Conservation (phyloP, 2,329 filamentous ascomycete genomes). For the Calonectria honghensis region DNA sequence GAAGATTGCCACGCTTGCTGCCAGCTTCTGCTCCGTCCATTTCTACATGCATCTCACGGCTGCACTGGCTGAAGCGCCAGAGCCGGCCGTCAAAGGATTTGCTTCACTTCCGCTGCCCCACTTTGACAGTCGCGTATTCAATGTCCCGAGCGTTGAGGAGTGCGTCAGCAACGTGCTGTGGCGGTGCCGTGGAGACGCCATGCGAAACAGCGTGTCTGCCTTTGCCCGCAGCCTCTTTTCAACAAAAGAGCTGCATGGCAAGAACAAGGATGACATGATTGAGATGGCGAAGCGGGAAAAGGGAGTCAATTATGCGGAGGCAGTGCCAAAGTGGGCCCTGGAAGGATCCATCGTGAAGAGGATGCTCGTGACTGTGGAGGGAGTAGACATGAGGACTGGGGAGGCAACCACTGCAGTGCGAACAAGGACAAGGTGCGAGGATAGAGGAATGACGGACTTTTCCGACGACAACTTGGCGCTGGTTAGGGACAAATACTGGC, state of each 20-base stretch:
- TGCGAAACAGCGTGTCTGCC: slow-evolving; percentile 43
- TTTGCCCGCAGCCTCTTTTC: slow-evolving; percentile 45
- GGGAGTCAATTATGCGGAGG: slow-evolving; percentile 36
- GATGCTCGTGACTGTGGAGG: slow-evolving; percentile 30
- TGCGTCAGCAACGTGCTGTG: slow-evolving; percentile 43
- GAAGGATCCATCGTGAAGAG: slow-evolving; percentile 45
- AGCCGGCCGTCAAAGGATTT: slow-evolving; percentile 36
- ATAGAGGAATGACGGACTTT: slow-evolving; percentile 42
- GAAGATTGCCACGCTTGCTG: slow-evolving; percentile 43
- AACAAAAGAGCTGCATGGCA: slow-evolving; percentile 38
- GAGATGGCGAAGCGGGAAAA: slow-evolving; percentile 40
- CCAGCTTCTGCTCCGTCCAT: slow-evolving; percentile 43
- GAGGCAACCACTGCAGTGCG: slow-evolving; percentile 33
- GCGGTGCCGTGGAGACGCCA: slow-evolving; percentile 43
- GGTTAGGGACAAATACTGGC: slow-evolving; percentile 44
- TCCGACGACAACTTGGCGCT: slow-evolving; percentile 34
- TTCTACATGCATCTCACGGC: slow-evolving; percentile 43
- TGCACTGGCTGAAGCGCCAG: slow-evolving; percentile 36
- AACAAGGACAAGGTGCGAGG: slow-evolving; percentile 41
- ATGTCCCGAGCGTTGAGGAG: slow-evolving; percentile 42
- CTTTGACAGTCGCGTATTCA: slow-evolving; percentile 43
- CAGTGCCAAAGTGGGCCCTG: slow-evolving; percentile 42
- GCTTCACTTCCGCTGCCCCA: slow-evolving; percentile 37
- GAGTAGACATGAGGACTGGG: slow-evolving; percentile 37
- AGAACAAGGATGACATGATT: slow-evolving; percentile 44